Evolutionary conservation across 225 moss, liverwort and hornwort species (phyloP).

Genomic region (Straminergon stramineum): DNA sequence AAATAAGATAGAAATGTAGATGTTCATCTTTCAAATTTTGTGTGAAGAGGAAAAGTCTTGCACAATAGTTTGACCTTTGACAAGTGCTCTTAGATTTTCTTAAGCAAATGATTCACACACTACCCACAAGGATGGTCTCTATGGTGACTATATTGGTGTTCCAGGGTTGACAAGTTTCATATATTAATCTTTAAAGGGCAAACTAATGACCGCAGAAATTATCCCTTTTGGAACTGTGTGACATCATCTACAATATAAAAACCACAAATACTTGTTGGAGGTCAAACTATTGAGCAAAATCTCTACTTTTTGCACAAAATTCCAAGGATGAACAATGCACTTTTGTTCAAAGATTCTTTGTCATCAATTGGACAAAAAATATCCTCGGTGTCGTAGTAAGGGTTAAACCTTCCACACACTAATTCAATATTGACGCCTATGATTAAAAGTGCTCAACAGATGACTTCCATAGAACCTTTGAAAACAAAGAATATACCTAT

Average conservation of each 20-base stretch:
- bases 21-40: neutral
- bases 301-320: no score
- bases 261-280: no score
- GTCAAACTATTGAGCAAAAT: no score
- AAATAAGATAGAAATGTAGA: accelerated
- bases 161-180: neutral
- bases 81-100: neutral
- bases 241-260: no score
- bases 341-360: no score
- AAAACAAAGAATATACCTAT: neutral
- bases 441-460: neutral
- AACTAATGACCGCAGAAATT: no score
- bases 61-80: neutral
- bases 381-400: no score
- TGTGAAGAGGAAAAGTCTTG: neutral
- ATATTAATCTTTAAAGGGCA: no score
- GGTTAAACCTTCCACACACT: neutral
- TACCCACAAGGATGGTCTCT: no score
- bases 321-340: no score
- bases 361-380: no score
- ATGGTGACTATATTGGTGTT: accelerated
- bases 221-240: no score
- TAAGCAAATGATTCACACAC: neutral
- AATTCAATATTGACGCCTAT: neutral
- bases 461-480: neutral